A percentile compares a stretch with the other conserved stretches of the same genome.
Evolutionary conservation across 2,329 filamentous ascomycete genomes (phyloP).

Genomic region (Meredithiella fracta): DNA sequence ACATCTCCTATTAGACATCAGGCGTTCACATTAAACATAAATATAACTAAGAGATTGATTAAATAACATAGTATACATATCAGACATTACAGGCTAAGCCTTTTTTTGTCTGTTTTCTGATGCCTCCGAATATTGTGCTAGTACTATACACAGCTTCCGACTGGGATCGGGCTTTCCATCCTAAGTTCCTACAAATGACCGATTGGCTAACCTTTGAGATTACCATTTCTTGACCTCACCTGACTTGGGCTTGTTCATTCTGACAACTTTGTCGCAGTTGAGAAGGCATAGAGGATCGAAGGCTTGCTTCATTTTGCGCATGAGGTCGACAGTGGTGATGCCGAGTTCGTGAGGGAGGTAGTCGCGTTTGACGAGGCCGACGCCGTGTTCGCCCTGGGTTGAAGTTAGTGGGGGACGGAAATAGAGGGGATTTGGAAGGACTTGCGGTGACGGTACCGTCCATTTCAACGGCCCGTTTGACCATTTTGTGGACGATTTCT

Average conservation of each 20-base stretch:
- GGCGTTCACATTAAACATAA: no score
- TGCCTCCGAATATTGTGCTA: neutral
- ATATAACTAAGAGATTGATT: no score
- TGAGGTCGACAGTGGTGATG: conserved; percentile 56
- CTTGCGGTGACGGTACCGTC: conserved; percentile 64
- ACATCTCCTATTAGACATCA: no score
- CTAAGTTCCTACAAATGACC: neutral
- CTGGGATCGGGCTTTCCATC: neutral
- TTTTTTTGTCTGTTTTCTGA: neutral
- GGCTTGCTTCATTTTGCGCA: conserved; percentile 72
- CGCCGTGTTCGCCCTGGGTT: conserved; percentile 57
- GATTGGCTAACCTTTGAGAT: neutral
- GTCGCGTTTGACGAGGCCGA: conserved; percentile 71
- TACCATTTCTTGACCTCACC: conserved; percentile 32
- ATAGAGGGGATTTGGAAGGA: neutral
- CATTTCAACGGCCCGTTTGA: conserved; percentile 68
- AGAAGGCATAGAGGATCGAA: conserved; percentile 59
- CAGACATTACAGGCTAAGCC: neutral
- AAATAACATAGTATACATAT: neutral
- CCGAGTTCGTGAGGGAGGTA: conserved; percentile 68
- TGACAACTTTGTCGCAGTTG: conserved; percentile 53
- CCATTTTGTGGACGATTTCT: conserved; percentile 63
- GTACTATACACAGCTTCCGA: neutral
- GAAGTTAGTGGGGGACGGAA: conserved; percentile 9
- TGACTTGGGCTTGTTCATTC: conserved; percentile 34